These are phyloP conservation scores for Pyricularia grisea DNA, from an alignment of 2,329 filamentous ascomycete species.

Conservation along the genomic window DNA sequence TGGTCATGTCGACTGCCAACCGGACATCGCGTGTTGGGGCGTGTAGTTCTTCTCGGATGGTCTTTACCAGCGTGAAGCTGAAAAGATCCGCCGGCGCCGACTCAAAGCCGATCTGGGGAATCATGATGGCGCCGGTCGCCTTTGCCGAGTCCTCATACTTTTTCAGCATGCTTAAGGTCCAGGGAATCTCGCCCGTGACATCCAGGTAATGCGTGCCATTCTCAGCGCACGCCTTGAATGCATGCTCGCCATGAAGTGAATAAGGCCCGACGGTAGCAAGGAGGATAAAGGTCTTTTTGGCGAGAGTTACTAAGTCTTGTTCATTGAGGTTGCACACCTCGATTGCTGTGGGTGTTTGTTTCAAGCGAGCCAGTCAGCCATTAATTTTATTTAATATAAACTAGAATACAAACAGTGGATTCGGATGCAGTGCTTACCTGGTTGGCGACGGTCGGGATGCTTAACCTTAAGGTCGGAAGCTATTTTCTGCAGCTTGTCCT, in stretches of 20 bases:
- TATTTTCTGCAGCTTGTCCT: slow-evolving; percentile 61
- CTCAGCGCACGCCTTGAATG: slow-evolving; percentile 52
- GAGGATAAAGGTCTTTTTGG: slow-evolving; percentile 45
- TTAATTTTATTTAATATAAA: neutral
- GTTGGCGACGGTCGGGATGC: slow-evolving; percentile 60
- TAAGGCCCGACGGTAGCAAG: slow-evolving; percentile 54
- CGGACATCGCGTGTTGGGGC: slow-evolving; percentile 43
- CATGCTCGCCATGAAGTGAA: slow-evolving; percentile 43
- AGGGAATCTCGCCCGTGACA: slow-evolving; percentile 51
- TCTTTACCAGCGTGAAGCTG: slow-evolving; percentile 42
- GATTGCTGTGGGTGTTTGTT: slow-evolving; percentile 26
- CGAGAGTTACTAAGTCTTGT: slow-evolving; percentile 34
- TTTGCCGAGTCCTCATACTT: slow-evolving; percentile 47
- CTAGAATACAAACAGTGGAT: too few relatives aligned
- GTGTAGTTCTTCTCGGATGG: slow-evolving; percentile 38
- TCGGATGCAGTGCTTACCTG: slow-evolving; percentile 54
- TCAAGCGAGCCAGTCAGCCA: neutral
- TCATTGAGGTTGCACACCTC: slow-evolving; percentile 41
- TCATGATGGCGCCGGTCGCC: slow-evolving; percentile 44
- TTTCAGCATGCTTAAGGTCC: slow-evolving; percentile 48
- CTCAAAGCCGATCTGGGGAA: slow-evolving; percentile 54
- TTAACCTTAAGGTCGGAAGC: slow-evolving; percentile 55
- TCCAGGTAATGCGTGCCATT: slow-evolving; percentile 57
- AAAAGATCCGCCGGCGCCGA: slow-evolving; percentile 52
- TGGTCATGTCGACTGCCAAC: slow-evolving; percentile 34